phyloP scores from a whole-genome alignment of 1,139 yeast species.

The Debaryomyces sp. region DNA sequence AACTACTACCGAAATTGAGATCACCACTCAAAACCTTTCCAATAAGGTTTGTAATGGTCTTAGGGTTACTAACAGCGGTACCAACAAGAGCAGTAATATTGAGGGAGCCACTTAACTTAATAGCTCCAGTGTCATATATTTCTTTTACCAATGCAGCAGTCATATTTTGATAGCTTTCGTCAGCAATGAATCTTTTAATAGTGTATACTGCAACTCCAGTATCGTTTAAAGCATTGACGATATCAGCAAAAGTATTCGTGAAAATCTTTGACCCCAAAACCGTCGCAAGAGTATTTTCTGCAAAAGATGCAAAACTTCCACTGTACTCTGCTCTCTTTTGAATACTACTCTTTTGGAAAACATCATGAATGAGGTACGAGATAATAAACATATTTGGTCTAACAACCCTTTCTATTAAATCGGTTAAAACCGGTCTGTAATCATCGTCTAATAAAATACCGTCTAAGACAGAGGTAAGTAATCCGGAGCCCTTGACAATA shows the following conservation, averaged over 20 bases:
- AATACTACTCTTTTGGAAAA: constrained; percentile 23
- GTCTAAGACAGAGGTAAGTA: constrained; percentile 34
- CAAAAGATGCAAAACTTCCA: constrained; percentile 31
- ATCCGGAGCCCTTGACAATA: constrained; percentile 36
- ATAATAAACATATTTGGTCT: constrained; percentile 33
- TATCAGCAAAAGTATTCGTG: constrained; percentile 27
- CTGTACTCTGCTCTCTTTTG: constrained; percentile 24
- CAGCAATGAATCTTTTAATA: constrained; percentile 38
- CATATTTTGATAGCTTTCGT: constrained; percentile 41
- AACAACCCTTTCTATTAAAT: constrained; percentile 35
- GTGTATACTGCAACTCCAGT: constrained; percentile 46
- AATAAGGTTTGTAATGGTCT: constrained; percentile 23
- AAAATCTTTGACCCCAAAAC: constrained; percentile 34
- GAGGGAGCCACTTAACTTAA: constrained; percentile 24
- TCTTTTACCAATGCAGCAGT: constrained; percentile 34
- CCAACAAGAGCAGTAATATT: constrained; percentile 32
- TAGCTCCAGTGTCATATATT: constrained; percentile 28
- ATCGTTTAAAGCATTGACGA: constrained; percentile 42
- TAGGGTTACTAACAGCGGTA: constrained; percentile 29
- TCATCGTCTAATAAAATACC: constrained; percentile 40
- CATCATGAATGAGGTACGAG: constrained; percentile 25
- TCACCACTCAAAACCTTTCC: constrained; percentile 30
- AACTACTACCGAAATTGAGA: constrained; percentile 14
- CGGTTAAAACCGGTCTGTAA: constrained; percentile 40
- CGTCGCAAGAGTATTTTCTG: constrained; percentile 32